A percentile compares a stretch with the other conserved stretches of the same genome.
These are phyloP conservation scores for Cordyceps pruinosa DNA, from an alignment of 2,329 filamentous ascomycete genomes.

Conservation along the genomic window DNA sequence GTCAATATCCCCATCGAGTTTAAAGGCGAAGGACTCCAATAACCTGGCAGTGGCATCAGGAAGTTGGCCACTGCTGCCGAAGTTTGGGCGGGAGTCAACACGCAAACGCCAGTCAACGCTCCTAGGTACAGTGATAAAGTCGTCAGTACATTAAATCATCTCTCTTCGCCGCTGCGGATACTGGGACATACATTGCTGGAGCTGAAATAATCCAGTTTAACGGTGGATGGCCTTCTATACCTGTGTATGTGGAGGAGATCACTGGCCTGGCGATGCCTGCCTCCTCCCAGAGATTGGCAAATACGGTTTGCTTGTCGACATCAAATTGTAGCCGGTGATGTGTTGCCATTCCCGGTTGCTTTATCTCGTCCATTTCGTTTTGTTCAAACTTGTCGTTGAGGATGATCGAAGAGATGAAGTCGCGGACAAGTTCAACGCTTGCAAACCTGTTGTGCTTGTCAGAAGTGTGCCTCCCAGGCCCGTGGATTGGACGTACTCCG, in stretches of 20 bases:
- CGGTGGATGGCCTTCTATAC: not conserved
- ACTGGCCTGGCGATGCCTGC: not conserved
- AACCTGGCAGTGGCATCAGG: not conserved
- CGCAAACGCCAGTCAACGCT: slow-evolving; percentile 28
- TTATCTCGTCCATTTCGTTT: not conserved
- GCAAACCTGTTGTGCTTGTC: not conserved
- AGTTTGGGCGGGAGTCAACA: slow-evolving; percentile 19
- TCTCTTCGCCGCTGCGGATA: not conserved
- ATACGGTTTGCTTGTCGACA: not conserved
- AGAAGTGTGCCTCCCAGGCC: not conserved
- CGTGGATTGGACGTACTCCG: slow-evolving; percentile 18
- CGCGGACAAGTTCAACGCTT: not conserved
- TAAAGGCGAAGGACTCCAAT: not conserved
- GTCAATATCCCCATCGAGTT: not conserved
- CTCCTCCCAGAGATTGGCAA: not conserved
- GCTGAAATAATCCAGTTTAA: slow-evolving; percentile 23
- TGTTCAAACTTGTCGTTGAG: not conserved
- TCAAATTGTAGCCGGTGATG: not conserved
- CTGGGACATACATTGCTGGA: slow-evolving; percentile 29
- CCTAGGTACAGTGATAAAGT: not conserved
- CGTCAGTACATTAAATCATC: not conserved
- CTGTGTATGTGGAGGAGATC: not conserved
- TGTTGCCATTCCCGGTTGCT: too few species aligned
- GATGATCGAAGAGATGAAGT: not conserved
- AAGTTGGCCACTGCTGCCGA: not conserved